These are phyloP conservation scores for Naganishia onofrii DNA, from an alignment of 768 basidiomycete species.

Conservation along the genomic window DNA sequence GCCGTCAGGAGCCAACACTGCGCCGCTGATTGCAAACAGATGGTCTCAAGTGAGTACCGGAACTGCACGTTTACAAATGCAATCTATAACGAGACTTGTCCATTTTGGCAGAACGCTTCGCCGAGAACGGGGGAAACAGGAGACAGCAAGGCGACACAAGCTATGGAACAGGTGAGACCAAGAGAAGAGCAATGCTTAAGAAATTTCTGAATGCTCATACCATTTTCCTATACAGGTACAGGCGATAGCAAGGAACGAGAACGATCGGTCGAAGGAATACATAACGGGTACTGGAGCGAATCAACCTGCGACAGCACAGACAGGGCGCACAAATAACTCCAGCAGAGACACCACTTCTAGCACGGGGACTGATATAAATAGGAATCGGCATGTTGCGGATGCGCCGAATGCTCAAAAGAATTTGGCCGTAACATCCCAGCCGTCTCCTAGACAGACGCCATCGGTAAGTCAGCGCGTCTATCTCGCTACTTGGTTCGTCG, in stretches of 20 bases:
- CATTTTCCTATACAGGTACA: neutral
- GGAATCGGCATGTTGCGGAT: neutral
- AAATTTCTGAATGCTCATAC: neutral
- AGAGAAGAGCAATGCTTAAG: too few relatives aligned
- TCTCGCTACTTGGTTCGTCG: neutral
- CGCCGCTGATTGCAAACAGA: neutral
- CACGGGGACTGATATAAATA: neutral
- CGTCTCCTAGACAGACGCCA: neutral
- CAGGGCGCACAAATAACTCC: neutral
- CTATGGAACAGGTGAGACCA: neutral
- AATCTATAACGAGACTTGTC: neutral
- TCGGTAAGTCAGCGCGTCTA: neutral
- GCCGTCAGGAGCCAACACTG: conserved; percentile 16
- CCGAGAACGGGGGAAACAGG: neutral
- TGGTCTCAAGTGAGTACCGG: neutral
- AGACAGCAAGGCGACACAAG: neutral
- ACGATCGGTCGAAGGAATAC: neutral
- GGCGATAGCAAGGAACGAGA: neutral
- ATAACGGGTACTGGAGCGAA: neutral
- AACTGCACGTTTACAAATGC: neutral
- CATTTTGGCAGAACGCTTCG: neutral
- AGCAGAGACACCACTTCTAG: neutral
- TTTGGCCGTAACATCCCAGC: neutral
- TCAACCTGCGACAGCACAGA: neutral
- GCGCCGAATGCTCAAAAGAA: neutral